These are phyloP conservation scores for Avena eriantha DNA, from an alignment of 176 grass and related monocot genomes.

Conservation along the genomic window DNA sequence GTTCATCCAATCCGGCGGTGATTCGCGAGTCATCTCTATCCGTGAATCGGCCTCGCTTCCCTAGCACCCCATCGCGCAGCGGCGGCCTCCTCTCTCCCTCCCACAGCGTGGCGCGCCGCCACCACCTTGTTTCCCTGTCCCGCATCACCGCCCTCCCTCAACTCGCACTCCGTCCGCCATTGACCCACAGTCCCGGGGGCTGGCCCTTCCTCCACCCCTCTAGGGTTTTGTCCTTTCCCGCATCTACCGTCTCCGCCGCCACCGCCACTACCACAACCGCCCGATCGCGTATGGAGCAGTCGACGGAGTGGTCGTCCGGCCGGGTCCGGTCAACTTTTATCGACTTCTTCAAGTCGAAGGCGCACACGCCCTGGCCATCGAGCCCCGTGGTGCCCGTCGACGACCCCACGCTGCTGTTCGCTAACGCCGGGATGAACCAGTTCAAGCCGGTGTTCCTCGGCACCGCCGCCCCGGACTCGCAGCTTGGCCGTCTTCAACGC, in stretches of 20 bases:
- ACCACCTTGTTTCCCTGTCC: neutral
- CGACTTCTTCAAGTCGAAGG: slow-evolving; percentile 68
- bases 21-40: neutral
- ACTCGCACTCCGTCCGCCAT: neutral
- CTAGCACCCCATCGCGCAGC: neutral
- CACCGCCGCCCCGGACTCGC: slow-evolving; percentile 69
- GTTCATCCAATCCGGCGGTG: neutral
- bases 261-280: neutral
- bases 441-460: slow-evolving; percentile 95
- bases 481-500: slow-evolving; percentile 60
- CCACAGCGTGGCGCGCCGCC: slow-evolving; percentile 8
- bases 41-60: neutral
- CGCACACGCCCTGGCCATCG: slow-evolving; percentile 76
- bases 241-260: neutral
- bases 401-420: slow-evolving; percentile 90
- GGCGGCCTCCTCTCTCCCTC: neutral
- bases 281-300: slow-evolving; percentile 29
- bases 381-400: slow-evolving; percentile 84
- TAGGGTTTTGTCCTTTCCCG: slow-evolving; percentile 41
- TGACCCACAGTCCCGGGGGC: neutral
- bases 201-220: slow-evolving; percentile 8
- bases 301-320: slow-evolving; percentile 59
- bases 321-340: slow-evolving; percentile 63
- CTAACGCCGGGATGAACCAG: slow-evolving; percentile 98
- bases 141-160: slow-evolving; percentile 1